Evolutionary conservation across 2,329 filamentous ascomycete species (phyloP).

Genomic region (Tolypocladium ovalisporum): DNA sequence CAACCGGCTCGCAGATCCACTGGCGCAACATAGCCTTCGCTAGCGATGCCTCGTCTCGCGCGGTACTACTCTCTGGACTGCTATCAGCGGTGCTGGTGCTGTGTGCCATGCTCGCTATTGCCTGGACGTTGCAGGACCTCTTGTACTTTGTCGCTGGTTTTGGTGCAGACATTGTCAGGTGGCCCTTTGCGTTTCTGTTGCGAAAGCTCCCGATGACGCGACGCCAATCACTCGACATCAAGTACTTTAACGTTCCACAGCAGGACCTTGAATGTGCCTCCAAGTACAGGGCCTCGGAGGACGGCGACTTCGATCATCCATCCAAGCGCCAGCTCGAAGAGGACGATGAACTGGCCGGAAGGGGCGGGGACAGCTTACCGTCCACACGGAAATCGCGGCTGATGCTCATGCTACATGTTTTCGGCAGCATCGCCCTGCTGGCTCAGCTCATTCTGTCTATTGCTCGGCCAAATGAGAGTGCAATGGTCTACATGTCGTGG

Average conservation of each 20-base stretch:
- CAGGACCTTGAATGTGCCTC: slow-evolving; percentile 10
- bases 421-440: slow-evolving; percentile 12
- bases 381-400: too few relatives aligned
- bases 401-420: slow-evolving; percentile 9
- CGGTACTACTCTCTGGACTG: slow-evolving; percentile 14
- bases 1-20: slow-evolving; percentile 16
- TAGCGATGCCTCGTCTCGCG: slow-evolving; percentile 11
- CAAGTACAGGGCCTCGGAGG: slow-evolving; percentile 1
- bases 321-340: too few relatives aligned
- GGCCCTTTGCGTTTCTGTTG: slow-evolving; percentile 12
- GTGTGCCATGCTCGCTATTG: slow-evolving; percentile 5
- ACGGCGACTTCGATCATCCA: too few relatives aligned
- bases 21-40: slow-evolving; percentile 17
- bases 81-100: slow-evolving; percentile 8
- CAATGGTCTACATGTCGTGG: slow-evolving; percentile 23
- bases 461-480: slow-evolving; percentile 18
- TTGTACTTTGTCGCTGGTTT: slow-evolving; percentile 9
- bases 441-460: slow-evolving; percentile 13
- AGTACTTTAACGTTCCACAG: slow-evolving; percentile 13
- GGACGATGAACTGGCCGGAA: too few relatives aligned
- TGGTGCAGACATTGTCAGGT: slow-evolving; percentile 8
- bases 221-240: not conserved
- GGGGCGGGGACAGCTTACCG: too few relatives aligned
- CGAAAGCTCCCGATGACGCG: not conserved
- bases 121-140: slow-evolving; percentile 11